Evolutionary conservation across 495 filamentous ascomycete species (phyloP).

Genomic region (Aspergillus ellipticus): DNA sequence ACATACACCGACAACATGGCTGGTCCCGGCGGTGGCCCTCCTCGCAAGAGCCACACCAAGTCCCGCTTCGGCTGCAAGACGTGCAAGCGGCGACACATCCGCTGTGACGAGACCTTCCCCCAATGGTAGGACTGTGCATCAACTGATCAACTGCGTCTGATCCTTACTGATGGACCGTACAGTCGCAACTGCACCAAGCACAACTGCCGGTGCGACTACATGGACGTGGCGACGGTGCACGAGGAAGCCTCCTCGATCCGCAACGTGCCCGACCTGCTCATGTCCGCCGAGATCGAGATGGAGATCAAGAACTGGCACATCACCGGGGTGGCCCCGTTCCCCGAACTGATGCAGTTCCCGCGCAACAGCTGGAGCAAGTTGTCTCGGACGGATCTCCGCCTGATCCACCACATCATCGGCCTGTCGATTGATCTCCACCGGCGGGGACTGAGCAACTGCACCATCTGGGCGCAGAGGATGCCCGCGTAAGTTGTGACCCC

Average conservation of each 20-base stretch:
- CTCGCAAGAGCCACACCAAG: conserved; percentile 85
- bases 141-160: not conserved
- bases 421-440: conserved; percentile 78
- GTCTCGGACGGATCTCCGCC: conserved; percentile 71
- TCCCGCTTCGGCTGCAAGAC: conserved; percentile 96
- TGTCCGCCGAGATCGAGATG: conserved; percentile 76
- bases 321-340: conserved; percentile 84
- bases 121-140: conserved; percentile 68
- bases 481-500: conserved; percentile 66
- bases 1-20: conserved; percentile 36
- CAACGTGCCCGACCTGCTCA: conserved; percentile 72
- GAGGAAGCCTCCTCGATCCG: conserved; percentile 63
- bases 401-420: conserved; percentile 87
- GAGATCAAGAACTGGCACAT: conserved; percentile 79
- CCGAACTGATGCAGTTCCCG: conserved; percentile 68
- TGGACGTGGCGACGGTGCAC: conserved; percentile 65
- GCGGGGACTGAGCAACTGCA: conserved; percentile 73
- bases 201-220: conserved; percentile 96
- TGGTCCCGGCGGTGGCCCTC: conserved; percentile 50
- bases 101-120: conserved; percentile 95
- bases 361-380: conserved; percentile 56
- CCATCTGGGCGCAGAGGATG: conserved; percentile 88
- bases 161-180: conserved; percentile 3
- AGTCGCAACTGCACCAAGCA: conserved; percentile 99
- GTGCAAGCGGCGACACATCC: conserved; percentile 95